These are phyloP conservation scores for Sporothrix pallida DNA, from an alignment of 2,329 filamentous ascomycete genomes.

Conservation along the genomic window DNA sequence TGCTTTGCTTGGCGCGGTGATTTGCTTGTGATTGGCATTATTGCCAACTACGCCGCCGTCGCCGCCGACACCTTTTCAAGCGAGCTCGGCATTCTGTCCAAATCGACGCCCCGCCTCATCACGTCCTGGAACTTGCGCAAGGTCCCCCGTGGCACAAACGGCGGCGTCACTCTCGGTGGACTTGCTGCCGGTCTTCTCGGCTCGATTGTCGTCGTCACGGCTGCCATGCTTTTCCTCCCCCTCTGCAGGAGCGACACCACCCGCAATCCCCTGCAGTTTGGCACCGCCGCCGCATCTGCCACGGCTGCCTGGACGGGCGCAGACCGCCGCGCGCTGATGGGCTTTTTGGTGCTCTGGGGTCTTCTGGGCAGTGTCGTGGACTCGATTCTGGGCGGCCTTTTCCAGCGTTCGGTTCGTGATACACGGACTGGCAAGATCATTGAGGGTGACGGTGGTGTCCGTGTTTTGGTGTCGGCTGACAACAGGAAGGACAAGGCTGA, in stretches of 20 bases:
- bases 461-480: slow-evolving; percentile 52
- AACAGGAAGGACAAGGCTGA: slow-evolving; percentile 15
- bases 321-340: slow-evolving; percentile 56
- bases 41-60: slow-evolving; percentile 87
- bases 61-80: slow-evolving; percentile 94
- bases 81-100: slow-evolving; percentile 89
- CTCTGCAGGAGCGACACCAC: slow-evolving; percentile 58
- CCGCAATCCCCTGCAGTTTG: slow-evolving; percentile 40
- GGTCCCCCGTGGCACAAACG: slow-evolving; percentile 91
- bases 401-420: slow-evolving; percentile 88
- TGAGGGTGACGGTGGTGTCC: slow-evolving; percentile 77
- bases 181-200: slow-evolving; percentile 76
- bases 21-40: slow-evolving; percentile 67
- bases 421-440: slow-evolving; percentile 83
- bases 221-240: slow-evolving; percentile 70
- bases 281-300: slow-evolving; percentile 48
- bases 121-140: slow-evolving; percentile 76
- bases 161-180: slow-evolving; percentile 80
- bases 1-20: slow-evolving; percentile 69
- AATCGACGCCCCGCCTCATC: slow-evolving; percentile 77
- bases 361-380: slow-evolving; percentile 82
- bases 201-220: slow-evolving; percentile 70
- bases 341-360: slow-evolving; percentile 73
- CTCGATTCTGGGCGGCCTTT: slow-evolving; percentile 80
- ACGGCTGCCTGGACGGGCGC: slow-evolving; percentile 51